Evolutionary conservation across 371 early-diverging fungal genomes (phyloP), one percentile per base, ranked within the genome.

Genomic region (Nosema bombycis): DNA sequence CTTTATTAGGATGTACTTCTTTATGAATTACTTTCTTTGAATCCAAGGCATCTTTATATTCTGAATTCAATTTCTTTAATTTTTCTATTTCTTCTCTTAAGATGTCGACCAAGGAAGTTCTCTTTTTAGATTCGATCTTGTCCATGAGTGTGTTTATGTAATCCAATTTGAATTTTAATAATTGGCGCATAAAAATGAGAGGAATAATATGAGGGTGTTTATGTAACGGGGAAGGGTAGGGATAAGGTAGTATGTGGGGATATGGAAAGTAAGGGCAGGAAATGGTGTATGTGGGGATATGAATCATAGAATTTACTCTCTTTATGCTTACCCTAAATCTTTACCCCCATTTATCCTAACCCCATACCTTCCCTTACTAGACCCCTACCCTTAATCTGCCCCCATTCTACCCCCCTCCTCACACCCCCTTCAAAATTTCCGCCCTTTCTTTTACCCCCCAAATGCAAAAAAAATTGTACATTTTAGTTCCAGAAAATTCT

Each of bases 51-150:
- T 61, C 65, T 66, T 83, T 82, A 64, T 83, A 84, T 65, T 85
- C 81, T 34, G 73, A 37, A 63, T 83, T 83, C 14, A 86, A 75
- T 55, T 69, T 66, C 56, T 78, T 80, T 21, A 87, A 75, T 36
- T 78, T 82, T 24, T 78, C 70, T 61, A 87, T 82, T 74, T 87
- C 87, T 34, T 83, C 77, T 65, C 79, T 81, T 30, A 87, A 60
- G 10, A 87, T 57, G 12, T 84, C 83, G 33, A 81, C 67, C 28
- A 86, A 60, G 21, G 77, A 71, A 4, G 77, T 65, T 33, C 73
- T 80, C 62, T 80, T 77, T 18, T 80, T 67, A 28, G 72, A 67
- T 33, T 85, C 84, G 33, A 86, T 73, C 70, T 77, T 57, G 24
- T 54, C 54, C 60, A 85, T 73, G 33, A 86, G 26, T 57, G 64